Base-by-base conservation (phyloP, 352 stramenopile species). In the Phytophthora pluvialis region DNA sequence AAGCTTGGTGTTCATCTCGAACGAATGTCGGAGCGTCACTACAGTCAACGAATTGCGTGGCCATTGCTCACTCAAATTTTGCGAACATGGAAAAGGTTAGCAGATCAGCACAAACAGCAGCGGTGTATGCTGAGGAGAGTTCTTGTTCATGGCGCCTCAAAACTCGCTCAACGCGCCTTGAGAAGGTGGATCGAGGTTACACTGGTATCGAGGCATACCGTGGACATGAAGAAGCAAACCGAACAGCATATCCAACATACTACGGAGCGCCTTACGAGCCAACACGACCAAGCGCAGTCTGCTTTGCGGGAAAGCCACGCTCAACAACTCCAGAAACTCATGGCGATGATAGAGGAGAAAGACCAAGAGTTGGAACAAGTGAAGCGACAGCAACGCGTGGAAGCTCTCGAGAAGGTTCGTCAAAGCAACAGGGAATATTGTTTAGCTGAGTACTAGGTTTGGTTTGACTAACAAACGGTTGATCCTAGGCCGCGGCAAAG, bases 381-480 rank as follows among this genome's bases (percentile, higher is more conserved):
- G 8, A 59, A 73, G 46, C 18, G 29, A 1, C 54, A 71, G 25
- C 36, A 67, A 36, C 48, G 32, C 6, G 38, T 63, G 9, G 40
- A 50, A 8, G 11, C 18, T n/a, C 26, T 68, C 5, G 31, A 62
- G n/a, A 74, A 77, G 61, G 73, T 83, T 39, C 1, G 61, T 51
- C 26, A 3, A 10, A n/a, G 25, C 18, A 5, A 21, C 3, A 46
- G 15, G n/a, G 26, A 31, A 5, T 6, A 26, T 38, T 9, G 10
- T 18, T 5, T 1, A 29, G 56, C 35, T n/a, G 12, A 3, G 49
- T 16, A 4, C 16, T 48, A 12, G 1, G 33, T 10, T 3, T 21
- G 25, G 16, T 29, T 53, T 40, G 46, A 5, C 28, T 64, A 62
- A 59, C 38, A 31, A 29, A 0, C 11, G 5, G 31, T 33, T 58